These are phyloP conservation scores for Wickerhamomyces rabaulensis DNA, from an alignment of 805 yeast genomes.

Conservation along the genomic window DNA sequence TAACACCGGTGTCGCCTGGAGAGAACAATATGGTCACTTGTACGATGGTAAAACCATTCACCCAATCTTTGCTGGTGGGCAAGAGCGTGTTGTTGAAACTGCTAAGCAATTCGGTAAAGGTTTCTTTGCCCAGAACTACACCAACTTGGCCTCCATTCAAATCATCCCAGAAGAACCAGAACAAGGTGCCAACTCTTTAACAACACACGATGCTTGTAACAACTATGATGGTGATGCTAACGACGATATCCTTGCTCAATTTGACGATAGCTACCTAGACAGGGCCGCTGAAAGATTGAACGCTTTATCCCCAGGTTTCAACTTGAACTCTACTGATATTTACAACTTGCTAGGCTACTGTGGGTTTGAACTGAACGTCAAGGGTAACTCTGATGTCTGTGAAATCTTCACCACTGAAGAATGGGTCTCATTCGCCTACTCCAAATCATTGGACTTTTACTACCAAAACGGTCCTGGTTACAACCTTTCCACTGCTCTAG, in stretches of 20 bases:
- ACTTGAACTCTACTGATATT: constrained; percentile 50
- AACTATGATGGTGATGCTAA: constrained; percentile 26
- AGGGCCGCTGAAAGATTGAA: constrained; percentile 56
- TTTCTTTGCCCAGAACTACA: constrained; percentile 37
- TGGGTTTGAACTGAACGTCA: constrained; percentile 69
- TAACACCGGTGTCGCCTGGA: constrained; percentile 39
- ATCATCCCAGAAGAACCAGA: constrained; percentile 36
- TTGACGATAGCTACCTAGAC: constrained; percentile 34
- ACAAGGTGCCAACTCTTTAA: constrained; percentile 46
- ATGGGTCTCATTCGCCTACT: constrained; percentile 56
- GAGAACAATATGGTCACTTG: constrained; percentile 38
- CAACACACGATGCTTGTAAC: constrained; percentile 40
- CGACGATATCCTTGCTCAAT: constrained; percentile 13
- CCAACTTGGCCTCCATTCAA: constrained; percentile 28
- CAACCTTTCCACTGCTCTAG: constrained; percentile 50
- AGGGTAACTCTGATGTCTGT: constrained; percentile 65
- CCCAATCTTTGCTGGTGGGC: constrained; percentile 44
- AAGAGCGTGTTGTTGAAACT: constrained; percentile 43
- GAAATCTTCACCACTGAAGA: constrained; percentile 64
- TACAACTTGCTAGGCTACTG: constrained; percentile 53
- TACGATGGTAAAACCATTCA: constrained; percentile 31
- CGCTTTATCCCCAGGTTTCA: constrained; percentile 46
- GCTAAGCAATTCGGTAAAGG: constrained; percentile 43
- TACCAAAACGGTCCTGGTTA: constrained; percentile 63
- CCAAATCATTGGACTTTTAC: constrained; percentile 52